Percentiles rank a stretch among this genome's conserved stretches.
phyloP scores from a whole-genome alignment of 2,329 filamentous ascomycete species.

The Fusarium cyanostomum region DNA sequence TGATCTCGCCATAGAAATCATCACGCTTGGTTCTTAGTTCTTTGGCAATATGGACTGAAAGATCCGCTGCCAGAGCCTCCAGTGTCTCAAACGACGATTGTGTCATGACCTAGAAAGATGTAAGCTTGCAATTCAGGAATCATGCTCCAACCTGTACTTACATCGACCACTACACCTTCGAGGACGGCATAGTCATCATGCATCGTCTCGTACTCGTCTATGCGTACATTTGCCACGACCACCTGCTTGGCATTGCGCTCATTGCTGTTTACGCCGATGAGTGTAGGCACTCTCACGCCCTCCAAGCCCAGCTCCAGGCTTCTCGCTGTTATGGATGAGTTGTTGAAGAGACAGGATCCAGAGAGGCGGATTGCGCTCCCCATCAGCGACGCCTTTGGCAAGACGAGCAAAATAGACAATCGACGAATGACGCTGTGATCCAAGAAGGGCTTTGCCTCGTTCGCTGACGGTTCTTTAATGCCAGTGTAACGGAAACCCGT shows the following conservation, averaged over 20 bases:
- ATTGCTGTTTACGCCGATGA: slow-evolving; percentile 78
- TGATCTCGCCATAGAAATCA: slow-evolving; percentile 53
- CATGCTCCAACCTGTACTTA: slow-evolving; percentile 48
- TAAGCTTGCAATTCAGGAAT: background rate
- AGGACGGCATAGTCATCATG: slow-evolving; percentile 64
- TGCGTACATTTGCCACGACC: slow-evolving; percentile 68
- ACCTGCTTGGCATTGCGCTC: slow-evolving; percentile 74
- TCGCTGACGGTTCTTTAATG: slow-evolving; percentile 3
- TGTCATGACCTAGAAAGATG: slow-evolving; percentile 57
- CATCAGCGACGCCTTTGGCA: slow-evolving; percentile 75
- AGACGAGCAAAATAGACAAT: slow-evolving; percentile 61
- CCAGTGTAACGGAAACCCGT: slow-evolving; percentile 39
- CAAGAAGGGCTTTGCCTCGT: slow-evolving; percentile 43
- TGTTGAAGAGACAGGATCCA: slow-evolving; percentile 54
- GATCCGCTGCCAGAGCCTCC: slow-evolving; percentile 65
- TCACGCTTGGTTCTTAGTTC: slow-evolving; percentile 48
- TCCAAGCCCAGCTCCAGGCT: slow-evolving; percentile 58
- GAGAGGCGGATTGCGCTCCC: slow-evolving; percentile 68
- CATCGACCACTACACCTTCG: slow-evolving; percentile 70
- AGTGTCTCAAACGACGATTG: slow-evolving; percentile 69
- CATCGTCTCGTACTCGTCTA: slow-evolving; percentile 61
- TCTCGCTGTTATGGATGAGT: slow-evolving; percentile 39
- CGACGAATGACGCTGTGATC: slow-evolving; percentile 51
- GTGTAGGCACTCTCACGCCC: slow-evolving; percentile 69
- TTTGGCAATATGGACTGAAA: slow-evolving; percentile 57